Evolutionary conservation across 495 filamentous ascomycete species (phyloP).

Genomic region (Aspergillus nidulans): DNA sequence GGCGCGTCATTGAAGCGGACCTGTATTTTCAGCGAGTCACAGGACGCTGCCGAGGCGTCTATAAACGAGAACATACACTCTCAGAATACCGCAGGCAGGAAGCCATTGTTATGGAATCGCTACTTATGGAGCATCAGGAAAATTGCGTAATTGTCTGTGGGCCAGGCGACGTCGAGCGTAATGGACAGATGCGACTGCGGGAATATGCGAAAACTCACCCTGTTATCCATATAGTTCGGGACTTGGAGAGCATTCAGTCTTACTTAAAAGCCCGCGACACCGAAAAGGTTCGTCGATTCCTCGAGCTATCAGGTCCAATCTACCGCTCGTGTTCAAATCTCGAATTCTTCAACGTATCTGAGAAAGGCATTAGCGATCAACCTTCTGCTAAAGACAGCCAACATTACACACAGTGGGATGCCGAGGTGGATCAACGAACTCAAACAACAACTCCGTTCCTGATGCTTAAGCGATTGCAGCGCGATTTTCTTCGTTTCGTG

Average conservation of each 20-base stretch:
- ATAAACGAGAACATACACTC: constrained; percentile 56
- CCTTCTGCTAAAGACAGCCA: constrained; percentile 23
- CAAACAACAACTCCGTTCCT: constrained; percentile 51
- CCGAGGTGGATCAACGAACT: constrained; percentile 32
- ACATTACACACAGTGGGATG: constrained; percentile 27
- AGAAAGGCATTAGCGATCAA: constrained; percentile 23
- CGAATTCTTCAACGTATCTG: constrained; percentile 70
- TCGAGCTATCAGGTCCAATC: constrained; percentile 48
- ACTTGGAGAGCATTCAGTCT: constrained; percentile 57
- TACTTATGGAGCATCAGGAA: constrained; percentile 55
- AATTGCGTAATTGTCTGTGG: constrained; percentile 70
- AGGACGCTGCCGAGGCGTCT: constrained; percentile 56
- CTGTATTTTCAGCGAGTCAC: constrained; percentile 64
- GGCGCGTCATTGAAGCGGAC: constrained; percentile 68
- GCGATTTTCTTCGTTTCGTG: constrained; percentile 67
- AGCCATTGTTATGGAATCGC: constrained; percentile 56
- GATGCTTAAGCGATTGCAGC: constrained; percentile 62
- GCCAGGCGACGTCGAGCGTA: constrained; percentile 50
- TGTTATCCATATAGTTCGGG: constrained; percentile 68
- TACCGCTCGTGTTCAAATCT: constrained; percentile 65
- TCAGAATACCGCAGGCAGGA: constrained; percentile 58
- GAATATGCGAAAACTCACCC: constrained; percentile 55
- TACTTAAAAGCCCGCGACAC: constrained; percentile 57
- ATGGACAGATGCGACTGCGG: constrained; percentile 36
- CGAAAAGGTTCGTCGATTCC: constrained; percentile 49